These are phyloP conservation scores for Akanthomyces muscarius DNA, from an alignment of 2,329 filamentous ascomycete genomes.

Conservation along the genomic window DNA sequence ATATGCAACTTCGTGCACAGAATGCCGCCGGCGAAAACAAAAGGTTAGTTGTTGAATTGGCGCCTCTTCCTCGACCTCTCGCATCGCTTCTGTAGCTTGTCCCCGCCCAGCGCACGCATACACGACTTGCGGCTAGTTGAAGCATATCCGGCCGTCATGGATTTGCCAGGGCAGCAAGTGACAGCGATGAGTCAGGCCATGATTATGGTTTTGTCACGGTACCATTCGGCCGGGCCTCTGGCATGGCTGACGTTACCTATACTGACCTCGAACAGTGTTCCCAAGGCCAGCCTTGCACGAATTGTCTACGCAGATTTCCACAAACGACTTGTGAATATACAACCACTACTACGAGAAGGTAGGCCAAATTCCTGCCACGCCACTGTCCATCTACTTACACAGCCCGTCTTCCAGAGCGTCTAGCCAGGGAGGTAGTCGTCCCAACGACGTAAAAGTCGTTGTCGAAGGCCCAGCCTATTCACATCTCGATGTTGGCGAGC, in stretches of 20 bases:
- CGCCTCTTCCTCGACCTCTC: too few species aligned
- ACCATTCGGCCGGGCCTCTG: too few species aligned
- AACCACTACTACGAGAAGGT: constrained; percentile 25
- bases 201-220: background rate
- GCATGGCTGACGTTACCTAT: background rate
- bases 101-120: background rate
- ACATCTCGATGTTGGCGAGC: constrained; percentile 33
- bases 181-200: too few species aligned
- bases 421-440: background rate
- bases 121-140: background rate
- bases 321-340: constrained; percentile 48
- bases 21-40: constrained; percentile 50
- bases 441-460: constrained; percentile 16
- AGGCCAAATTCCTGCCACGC: constrained; percentile 1
- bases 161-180: too few species aligned
- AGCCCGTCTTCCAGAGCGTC: background rate
- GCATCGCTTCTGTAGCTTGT: background rate
- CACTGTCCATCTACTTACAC: background rate
- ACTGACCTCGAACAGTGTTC: constrained; percentile 41
- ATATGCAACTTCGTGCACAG: constrained; percentile 42
- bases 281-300: constrained; percentile 50
- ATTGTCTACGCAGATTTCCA: constrained; percentile 50
- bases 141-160: background rate
- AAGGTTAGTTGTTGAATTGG: constrained; percentile 34
- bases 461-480: constrained; percentile 27